Percentiles rank a stretch among this genome's conserved stretches.
Evolutionary conservation across 305 asterid genomes (phyloP).

Genomic region (Solanum chacoense): DNA sequence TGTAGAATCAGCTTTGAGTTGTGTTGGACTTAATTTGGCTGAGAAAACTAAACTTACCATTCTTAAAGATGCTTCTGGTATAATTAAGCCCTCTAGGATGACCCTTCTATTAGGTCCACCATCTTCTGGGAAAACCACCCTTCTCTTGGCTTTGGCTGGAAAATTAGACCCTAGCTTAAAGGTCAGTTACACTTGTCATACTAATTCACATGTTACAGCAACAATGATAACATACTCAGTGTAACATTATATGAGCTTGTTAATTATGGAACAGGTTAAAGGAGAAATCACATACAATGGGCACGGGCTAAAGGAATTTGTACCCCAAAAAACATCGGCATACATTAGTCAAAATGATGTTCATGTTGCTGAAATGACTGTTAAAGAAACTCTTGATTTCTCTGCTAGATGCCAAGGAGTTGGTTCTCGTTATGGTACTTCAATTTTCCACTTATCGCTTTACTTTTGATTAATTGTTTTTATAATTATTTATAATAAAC

Average conservation of each 20-base stretch:
- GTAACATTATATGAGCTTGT: background rate
- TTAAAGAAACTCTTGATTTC: slow-evolving; percentile 85
- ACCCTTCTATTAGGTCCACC: slow-evolving; percentile 59
- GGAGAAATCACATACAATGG: slow-evolving; percentile 87
- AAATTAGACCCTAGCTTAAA: slow-evolving; percentile 34
- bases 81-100: slow-evolving; percentile 23
- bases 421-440: slow-evolving; percentile 77
- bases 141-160: slow-evolving; percentile 52
- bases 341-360: slow-evolving; percentile 93
- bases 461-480: background rate
- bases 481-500: background rate
- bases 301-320: slow-evolving; percentile 58
- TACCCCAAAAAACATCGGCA: slow-evolving; percentile 79
- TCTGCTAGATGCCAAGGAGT: slow-evolving; percentile 94
- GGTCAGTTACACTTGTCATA: slow-evolving; percentile 11
- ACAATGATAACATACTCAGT: background rate
- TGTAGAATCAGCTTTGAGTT: slow-evolving; percentile 7
- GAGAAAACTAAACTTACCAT: slow-evolving; percentile 6
- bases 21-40: background rate
- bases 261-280: slow-evolving; percentile 26
- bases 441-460: background rate
- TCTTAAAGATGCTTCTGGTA: slow-evolving; percentile 7
- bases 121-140: slow-evolving; percentile 53
- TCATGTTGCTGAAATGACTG: slow-evolving; percentile 93
- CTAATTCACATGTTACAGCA: background rate